Evolutionary conservation across 176 grass and related monocot species (phyloP).

Genomic region (Metroxylon sagu): DNA sequence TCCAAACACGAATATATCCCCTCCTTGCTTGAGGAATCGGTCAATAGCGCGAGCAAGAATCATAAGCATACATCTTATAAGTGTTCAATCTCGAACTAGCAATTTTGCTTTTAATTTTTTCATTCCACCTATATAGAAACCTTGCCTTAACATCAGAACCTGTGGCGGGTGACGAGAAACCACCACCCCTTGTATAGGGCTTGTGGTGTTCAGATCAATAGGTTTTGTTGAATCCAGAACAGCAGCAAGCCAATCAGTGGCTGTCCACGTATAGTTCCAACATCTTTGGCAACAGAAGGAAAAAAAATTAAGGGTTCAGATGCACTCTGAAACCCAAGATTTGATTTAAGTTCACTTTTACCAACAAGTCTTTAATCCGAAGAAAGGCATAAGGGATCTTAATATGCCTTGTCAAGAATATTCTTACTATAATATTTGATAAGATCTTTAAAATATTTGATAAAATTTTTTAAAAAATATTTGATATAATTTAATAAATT

Average conservation of each 20-base stretch:
- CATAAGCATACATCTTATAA: constrained; percentile 79
- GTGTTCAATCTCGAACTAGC: constrained; percentile 40
- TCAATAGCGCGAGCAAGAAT: constrained; percentile 68
- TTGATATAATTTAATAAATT: no score
- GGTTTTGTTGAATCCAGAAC: constrained; percentile 52
- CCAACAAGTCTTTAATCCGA: no score
- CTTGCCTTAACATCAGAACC: constrained; percentile 49
- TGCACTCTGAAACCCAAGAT: no score
- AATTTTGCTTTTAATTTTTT: constrained; percentile 25
- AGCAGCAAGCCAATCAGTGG: constrained; percentile 74
- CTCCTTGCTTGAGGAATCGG: constrained; percentile 36
- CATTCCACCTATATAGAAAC: constrained; percentile 62
- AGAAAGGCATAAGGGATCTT: no score
- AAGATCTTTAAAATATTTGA: no score
- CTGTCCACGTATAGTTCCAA: constrained; percentile 87
- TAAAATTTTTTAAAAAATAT: no score
- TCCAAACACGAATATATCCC: no score
- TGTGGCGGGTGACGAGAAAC: constrained; percentile 47
- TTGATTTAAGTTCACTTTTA: no score
- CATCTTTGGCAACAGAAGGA: no score
- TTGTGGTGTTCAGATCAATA: constrained; percentile 25
- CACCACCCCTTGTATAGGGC: constrained; percentile 60
- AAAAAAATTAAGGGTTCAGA: no score
- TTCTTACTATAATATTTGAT: no score
- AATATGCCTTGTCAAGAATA: no score